Percentiles rank a stretch among this genome's conserved stretches.
Conservation (phyloP, 2,329 filamentous ascomycete species). For the Xylaria sp. region DNA sequence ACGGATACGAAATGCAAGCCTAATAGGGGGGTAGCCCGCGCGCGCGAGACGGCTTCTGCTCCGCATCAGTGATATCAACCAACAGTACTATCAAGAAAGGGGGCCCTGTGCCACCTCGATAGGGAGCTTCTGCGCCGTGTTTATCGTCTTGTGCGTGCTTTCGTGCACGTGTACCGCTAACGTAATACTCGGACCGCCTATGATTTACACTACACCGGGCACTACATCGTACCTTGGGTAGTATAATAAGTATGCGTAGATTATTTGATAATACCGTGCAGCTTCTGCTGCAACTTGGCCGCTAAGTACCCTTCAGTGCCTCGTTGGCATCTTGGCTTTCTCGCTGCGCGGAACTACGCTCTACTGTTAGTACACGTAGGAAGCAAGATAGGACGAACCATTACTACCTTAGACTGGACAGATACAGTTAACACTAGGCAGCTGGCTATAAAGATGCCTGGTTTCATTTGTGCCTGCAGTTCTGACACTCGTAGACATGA, state of each 20-base stretch:
- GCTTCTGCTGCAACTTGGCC: neutral
- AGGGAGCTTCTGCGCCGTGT: neutral
- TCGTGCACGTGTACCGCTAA: neutral
- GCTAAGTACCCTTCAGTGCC: constrained; percentile 9
- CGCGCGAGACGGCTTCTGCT: neutral
- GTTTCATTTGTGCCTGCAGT: neutral
- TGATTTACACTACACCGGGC: neutral
- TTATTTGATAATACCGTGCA: neutral
- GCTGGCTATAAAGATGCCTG: constrained; percentile 4
- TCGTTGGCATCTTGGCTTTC: constrained; percentile 9
- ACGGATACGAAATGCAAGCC: constrained; percentile 21
- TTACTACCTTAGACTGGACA: neutral
- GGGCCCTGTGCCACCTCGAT: neutral
- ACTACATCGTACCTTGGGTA: neutral
- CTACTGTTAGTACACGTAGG: neutral
- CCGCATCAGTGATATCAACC: neutral
- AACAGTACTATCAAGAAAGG: neutral
- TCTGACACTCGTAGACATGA: neutral
- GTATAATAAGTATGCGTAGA: too few relatives aligned
- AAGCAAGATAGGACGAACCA: constrained; percentile 1
- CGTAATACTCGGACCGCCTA: neutral
- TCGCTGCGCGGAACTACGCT: neutral
- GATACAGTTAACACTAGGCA: neutral
- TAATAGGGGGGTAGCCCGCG: neutral
- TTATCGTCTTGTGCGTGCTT: neutral